These are phyloP conservation scores for Pyronema omphalodes DNA, from an alignment of 495 filamentous ascomycete genomes.

Conservation along the genomic window DNA sequence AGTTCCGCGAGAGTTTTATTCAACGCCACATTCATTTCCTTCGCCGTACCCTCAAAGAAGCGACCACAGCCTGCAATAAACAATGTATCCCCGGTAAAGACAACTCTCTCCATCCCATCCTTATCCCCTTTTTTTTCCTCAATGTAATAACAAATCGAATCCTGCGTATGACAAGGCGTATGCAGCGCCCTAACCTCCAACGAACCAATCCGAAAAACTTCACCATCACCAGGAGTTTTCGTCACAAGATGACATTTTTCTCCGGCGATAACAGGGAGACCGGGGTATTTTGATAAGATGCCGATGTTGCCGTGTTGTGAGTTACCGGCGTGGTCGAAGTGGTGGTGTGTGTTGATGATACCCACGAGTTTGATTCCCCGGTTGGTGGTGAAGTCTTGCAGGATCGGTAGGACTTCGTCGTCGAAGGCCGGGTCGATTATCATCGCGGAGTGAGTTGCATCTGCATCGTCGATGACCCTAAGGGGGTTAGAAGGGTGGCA, in stretches of 20 bases:
- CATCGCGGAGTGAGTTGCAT: conserved; percentile 77
- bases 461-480: conserved; percentile 65
- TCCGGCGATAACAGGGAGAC: conserved; percentile 65
- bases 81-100: conserved; percentile 92
- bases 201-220: conserved; percentile 16
- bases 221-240: conserved; percentile 58
- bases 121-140: too few species aligned
- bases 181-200: conserved; percentile 79
- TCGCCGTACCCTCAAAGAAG: conserved; percentile 85
- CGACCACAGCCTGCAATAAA: conserved; percentile 93
- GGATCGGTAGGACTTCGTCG: conserved; percentile 62
- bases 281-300: conserved; percentile 34
- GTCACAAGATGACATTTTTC: conserved; percentile 69
- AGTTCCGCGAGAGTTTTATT: conserved; percentile 66
- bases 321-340: conserved; percentile 75
- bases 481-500: not conserved
- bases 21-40: conserved; percentile 81
- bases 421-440: conserved; percentile 92
- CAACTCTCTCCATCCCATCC: conserved; percentile 49
- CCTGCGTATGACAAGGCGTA: conserved; percentile 95
- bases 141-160: conserved; percentile 85
- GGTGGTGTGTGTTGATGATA: conserved; percentile 94
- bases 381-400: conserved; percentile 50
- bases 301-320: conserved; percentile 40
- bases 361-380: conserved; percentile 65